Evolutionary conservation across 108 stramenopile species (phyloP).

Genomic region (Tribonema minus): DNA sequence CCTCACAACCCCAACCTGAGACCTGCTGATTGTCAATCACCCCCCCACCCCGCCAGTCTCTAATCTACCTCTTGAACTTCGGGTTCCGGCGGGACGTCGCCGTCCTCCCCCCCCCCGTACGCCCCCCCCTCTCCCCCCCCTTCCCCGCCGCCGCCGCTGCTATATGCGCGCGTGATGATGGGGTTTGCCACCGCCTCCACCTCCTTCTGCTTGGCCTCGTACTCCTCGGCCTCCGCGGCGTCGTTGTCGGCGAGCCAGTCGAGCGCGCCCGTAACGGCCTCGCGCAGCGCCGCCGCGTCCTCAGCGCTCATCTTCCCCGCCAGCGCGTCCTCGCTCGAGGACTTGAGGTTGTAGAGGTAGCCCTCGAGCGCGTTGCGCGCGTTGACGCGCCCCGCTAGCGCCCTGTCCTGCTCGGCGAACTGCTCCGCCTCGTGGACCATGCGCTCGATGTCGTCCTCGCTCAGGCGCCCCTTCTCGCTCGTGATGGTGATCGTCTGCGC

Average conservation of each 20-base stretch:
- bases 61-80: too few species aligned
- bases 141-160: too few species aligned
- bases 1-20: too few species aligned
- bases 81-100: too few species aligned
- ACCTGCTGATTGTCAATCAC: too few species aligned
- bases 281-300: constrained; percentile 36
- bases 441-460: constrained; percentile 86
- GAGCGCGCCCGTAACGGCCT: constrained; percentile 38
- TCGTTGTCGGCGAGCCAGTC: constrained; percentile 89
- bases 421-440: constrained; percentile 90
- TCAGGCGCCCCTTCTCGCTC: constrained; percentile 86
- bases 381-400: not conserved
- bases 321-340: constrained; percentile 36
- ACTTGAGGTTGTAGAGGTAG: constrained; percentile 47
- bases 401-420: constrained; percentile 81
- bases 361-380: constrained; percentile 39
- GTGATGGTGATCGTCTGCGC: constrained; percentile 91
- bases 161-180: too few species aligned
- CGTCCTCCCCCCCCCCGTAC: too few species aligned
- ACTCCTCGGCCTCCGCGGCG: constrained; percentile 93
- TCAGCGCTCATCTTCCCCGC: constrained; percentile 39
- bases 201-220: constrained; percentile 93
- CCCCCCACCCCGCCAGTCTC: too few species aligned
- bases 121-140: too few species aligned
- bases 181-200: constrained; percentile 86